phyloP scores from a whole-genome alignment of 78 protist species.

The Planoprotostelium fungivorum region DNA sequence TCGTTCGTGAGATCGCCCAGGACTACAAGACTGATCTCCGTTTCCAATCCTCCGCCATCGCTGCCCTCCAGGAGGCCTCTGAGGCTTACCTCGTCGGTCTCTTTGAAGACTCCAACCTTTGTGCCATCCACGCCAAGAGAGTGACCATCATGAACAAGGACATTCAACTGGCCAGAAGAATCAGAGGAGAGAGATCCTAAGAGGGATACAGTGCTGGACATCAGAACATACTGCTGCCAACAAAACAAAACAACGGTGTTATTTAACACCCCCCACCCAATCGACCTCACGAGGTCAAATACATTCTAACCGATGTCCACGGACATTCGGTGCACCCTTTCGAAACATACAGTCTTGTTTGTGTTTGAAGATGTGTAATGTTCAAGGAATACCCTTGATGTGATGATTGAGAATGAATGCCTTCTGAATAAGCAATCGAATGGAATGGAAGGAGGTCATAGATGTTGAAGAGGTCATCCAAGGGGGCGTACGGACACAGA shows the following conservation, averaged over 20 bases:
- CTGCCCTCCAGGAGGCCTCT: constrained; percentile 93
- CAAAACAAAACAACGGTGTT: constrained; percentile 56
- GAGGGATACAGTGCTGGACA: background rate
- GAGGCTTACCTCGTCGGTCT: constrained; percentile 92
- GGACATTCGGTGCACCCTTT: no score
- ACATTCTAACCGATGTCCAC: no score
- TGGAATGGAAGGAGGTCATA: no score
- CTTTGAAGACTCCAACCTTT: constrained; percentile 91
- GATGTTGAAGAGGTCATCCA: no score
- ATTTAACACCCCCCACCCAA: constrained; percentile 48
- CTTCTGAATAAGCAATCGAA: no score
- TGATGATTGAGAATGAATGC: no score
- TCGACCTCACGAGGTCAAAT: no score
- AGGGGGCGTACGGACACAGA: no score
- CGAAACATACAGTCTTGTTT: no score
- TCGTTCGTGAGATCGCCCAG: constrained; percentile 70
- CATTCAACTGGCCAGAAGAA: constrained; percentile 88
- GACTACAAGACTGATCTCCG: constrained; percentile 86
- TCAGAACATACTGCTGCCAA: constrained; percentile 19
- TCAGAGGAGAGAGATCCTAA: constrained; percentile 93
- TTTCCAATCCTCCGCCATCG: constrained; percentile 86
- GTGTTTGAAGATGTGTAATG: no score
- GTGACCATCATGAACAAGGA: constrained; percentile 92
- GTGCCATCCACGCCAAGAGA: constrained; percentile 91
- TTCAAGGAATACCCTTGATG: no score